Conservation (phyloP, 306 rosid genomes). For the Prunus mume region DNA sequence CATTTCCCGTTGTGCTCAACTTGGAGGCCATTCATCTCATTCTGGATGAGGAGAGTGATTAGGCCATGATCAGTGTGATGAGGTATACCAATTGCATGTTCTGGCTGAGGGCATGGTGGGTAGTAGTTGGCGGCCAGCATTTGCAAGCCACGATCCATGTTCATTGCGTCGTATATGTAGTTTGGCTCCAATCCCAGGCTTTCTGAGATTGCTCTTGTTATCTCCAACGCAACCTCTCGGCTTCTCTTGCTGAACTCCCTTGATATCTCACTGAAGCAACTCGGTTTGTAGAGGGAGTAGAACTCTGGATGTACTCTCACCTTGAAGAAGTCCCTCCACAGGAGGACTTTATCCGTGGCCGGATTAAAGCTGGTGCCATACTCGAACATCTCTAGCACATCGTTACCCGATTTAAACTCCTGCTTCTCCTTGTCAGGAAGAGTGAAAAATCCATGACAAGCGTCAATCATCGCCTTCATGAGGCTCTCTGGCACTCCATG, state of each 20-base stretch:
- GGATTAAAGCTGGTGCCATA: slow-evolving; percentile 43
- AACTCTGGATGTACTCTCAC: slow-evolving; percentile 29
- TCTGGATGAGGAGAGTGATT: slow-evolving; percentile 12
- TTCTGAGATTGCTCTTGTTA: slow-evolving; percentile 14
- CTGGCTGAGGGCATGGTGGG: slow-evolving; percentile 35
- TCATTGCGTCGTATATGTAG: slow-evolving; percentile 19
- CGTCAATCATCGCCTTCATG: slow-evolving; percentile 32
- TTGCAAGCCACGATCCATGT: slow-evolving; percentile 22
- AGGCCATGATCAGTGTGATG: slow-evolving; percentile 30
- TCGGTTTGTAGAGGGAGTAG: slow-evolving; percentile 47
- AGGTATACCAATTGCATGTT: slow-evolving; percentile 23
- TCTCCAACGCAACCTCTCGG: slow-evolving; percentile 7
- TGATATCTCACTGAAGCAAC: slow-evolving; percentile 29
- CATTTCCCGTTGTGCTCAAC: slow-evolving; percentile 22
- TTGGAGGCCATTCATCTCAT: slow-evolving; percentile 30
- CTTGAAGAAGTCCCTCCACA: slow-evolving; percentile 56
- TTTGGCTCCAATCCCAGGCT: slow-evolving; percentile 26
- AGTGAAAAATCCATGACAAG: slow-evolving; percentile 29
- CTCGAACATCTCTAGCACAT: slow-evolving; percentile 32
- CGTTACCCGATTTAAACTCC: slow-evolving; percentile 31
- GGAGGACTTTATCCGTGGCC: slow-evolving; percentile 32
- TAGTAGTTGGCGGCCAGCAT: slow-evolving; percentile 9
- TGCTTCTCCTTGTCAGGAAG: slow-evolving; percentile 37
- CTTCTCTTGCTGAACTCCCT: slow-evolving; percentile 1
- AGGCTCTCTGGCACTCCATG: slow-evolving; percentile 43